Base-by-base conservation (phyloP, 2,329 filamentous ascomycete genomes). In the Lachnellula hyalina region DNA sequence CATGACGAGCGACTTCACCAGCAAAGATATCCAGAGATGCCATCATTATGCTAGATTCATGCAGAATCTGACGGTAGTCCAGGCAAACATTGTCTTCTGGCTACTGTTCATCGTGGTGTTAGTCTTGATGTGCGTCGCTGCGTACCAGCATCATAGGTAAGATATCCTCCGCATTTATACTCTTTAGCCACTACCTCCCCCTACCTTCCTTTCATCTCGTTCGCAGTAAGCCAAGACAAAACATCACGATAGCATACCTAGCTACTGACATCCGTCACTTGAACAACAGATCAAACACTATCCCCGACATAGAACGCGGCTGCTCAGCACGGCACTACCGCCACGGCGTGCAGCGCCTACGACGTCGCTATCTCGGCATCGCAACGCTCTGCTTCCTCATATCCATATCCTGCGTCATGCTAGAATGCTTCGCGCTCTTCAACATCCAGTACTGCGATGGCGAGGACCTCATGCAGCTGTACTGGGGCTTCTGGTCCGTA, bases 401-500 rank as follows among this genome's bases (percentile, higher is more conserved):
- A 0, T 75, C 78, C 0, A 71, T 75, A 4, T 68, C 68, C 34
- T 69, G 76, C 12, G 71, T 81, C 28, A 69, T 82, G 51, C 73
- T 84, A 68, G 80, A 84, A 64, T 77, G 77, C 14, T 84, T 77
- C 46, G 63, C 64, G 1, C 41, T 56, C 1, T 62, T 67, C 56
- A 64, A 65, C 45, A 65, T 67, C 40, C 46, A 84, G 60, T 84
- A 81, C 60, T 84, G 81, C 59, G 78, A 81, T 38, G 80, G 80
- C 9, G 81, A 84, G 61, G 77, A 83, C 60, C 73, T 84, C 53
- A 82, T 83, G 70, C 75, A 61, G 25, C 69, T 84, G 0, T 83
- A 82, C 67, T 84, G 81, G 81, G 77, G 80, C 0, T 82, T 80
- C 2, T 84, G 80, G 79, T 81, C 79, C 21, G 80, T 82, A 74